phyloP scores from a whole-genome alignment of 176 grass and related monocot species.

The Zea luxurians region DNA sequence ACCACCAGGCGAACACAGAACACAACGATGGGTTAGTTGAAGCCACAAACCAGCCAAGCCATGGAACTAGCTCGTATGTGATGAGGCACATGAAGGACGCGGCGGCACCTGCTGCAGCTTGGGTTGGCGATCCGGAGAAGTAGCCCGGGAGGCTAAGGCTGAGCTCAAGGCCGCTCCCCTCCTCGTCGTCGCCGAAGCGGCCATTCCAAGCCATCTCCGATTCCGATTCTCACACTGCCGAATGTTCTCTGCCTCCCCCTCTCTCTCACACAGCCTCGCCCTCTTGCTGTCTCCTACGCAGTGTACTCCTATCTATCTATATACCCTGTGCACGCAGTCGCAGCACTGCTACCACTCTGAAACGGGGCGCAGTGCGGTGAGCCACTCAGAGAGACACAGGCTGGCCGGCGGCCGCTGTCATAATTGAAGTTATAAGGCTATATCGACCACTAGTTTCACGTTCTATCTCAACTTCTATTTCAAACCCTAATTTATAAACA shows the following conservation, averaged over 20 bases:
- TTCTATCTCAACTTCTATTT: too few species aligned
- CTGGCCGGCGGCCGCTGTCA: too few species aligned
- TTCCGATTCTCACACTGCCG: background rate
- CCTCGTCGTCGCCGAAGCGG: conserved; percentile 45
- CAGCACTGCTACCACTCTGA: background rate
- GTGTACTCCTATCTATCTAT: background rate
- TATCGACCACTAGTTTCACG: too few species aligned
- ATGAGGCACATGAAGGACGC: background rate
- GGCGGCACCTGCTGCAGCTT: conserved; percentile 35
- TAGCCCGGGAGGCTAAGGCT: conserved; percentile 61
- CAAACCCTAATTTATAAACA: too few species aligned
- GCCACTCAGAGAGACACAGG: too few species aligned
- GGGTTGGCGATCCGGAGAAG: conserved; percentile 29
- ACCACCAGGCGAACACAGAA: background rate
- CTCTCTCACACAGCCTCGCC: background rate
- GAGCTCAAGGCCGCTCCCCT: conserved; percentile 64
- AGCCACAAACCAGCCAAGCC: too few species aligned
- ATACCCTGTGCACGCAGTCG: background rate
- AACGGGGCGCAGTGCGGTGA: too few species aligned
- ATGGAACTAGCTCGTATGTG: background rate
- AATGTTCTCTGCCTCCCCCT: background rate
- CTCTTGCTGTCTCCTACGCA: background rate
- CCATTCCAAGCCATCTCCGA: conserved; percentile 52
- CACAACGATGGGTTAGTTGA: background rate
- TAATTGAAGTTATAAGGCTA: too few species aligned